phyloP scores from a whole-genome alignment of 441 rosid genomes.

The Arabidopsis hybrid region DNA sequence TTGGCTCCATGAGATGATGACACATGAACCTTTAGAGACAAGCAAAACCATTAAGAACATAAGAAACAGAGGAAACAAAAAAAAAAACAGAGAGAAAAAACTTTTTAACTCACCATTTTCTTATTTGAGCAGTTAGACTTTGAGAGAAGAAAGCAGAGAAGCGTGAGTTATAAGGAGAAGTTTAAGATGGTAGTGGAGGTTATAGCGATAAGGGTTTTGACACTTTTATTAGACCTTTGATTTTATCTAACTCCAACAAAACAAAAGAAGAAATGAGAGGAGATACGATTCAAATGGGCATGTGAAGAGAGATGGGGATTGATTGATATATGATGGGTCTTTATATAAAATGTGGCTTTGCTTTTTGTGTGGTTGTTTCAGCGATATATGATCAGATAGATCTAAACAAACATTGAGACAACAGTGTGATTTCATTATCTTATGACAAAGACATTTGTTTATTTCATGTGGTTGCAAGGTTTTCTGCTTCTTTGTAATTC shows the following conservation, averaged over 20 bases:
- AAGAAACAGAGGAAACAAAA: not conserved
- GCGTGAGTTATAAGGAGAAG: conserved; percentile 38
- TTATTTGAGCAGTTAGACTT: conserved; percentile 11
- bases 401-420: conserved; percentile 34
- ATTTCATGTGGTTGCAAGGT: conserved; percentile 48
- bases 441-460: conserved; percentile 38
- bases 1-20: conserved; percentile 50
- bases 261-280: conserved; percentile 45
- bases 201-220: conserved; percentile 33
- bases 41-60: conserved; percentile 29
- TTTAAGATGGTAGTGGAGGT: conserved; percentile 14
- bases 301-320: conserved; percentile 34
- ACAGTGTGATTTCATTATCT: conserved; percentile 39
- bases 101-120: conserved; percentile 38
- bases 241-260: conserved; percentile 43
- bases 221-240: conserved; percentile 38
- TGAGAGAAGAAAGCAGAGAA: conserved; percentile 27
- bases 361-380: conserved; percentile 34
- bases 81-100: not conserved
- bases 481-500: conserved; percentile 41
- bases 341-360: conserved; percentile 30
- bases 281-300: conserved; percentile 32
- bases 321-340: conserved; percentile 25
- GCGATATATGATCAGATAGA: conserved; percentile 11
- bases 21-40: conserved; percentile 60